A percentile compares a stretch with the other conserved stretches of the same genome.
phyloP scores from a whole-genome alignment of 2,329 filamentous ascomycete genomes.

The Aspergillus quadricinctus region DNA sequence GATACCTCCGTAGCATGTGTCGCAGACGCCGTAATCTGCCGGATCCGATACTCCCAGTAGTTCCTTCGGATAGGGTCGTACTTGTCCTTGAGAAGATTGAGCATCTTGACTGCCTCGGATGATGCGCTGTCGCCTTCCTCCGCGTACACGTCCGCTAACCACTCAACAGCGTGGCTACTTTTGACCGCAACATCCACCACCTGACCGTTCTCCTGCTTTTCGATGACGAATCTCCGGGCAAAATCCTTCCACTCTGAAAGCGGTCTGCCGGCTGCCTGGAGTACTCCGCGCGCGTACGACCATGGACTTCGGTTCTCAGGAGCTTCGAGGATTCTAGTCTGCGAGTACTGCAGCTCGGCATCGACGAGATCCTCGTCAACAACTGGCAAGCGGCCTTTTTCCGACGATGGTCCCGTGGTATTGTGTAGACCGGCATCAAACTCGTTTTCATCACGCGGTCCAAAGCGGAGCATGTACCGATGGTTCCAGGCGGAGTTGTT shows the following conservation, averaged over 20 bases:
- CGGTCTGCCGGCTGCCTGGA: conserved; percentile 59
- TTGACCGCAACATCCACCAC: conserved; percentile 43
- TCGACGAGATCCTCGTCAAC: conserved; percentile 63
- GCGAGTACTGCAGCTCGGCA: conserved; percentile 69
- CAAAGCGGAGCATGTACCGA: conserved; percentile 88
- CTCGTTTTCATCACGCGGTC: conserved; percentile 46
- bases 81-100: conserved; percentile 71
- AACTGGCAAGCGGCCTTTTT: conserved; percentile 32
- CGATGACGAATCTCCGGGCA: conserved; percentile 50
- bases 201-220: conserved; percentile 37
- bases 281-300: conserved; percentile 80
- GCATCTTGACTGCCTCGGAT: conserved; percentile 61
- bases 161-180: conserved; percentile 56
- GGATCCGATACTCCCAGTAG: conserved; percentile 81
- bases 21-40: conserved; percentile 33
- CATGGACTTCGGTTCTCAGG: conserved; percentile 94
- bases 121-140: conserved; percentile 41
- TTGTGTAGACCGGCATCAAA: conserved; percentile 36
- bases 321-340: conserved; percentile 68
- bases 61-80: conserved; percentile 89
- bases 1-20: conserved; percentile 7
- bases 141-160: conserved; percentile 45
- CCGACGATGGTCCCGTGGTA: conserved; percentile 11
- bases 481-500: conserved; percentile 99
- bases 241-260: conserved; percentile 51